Conservation (phyloP, 2,329 filamentous ascomycete species). For the Pseudogymnoascus sp. region DNA sequence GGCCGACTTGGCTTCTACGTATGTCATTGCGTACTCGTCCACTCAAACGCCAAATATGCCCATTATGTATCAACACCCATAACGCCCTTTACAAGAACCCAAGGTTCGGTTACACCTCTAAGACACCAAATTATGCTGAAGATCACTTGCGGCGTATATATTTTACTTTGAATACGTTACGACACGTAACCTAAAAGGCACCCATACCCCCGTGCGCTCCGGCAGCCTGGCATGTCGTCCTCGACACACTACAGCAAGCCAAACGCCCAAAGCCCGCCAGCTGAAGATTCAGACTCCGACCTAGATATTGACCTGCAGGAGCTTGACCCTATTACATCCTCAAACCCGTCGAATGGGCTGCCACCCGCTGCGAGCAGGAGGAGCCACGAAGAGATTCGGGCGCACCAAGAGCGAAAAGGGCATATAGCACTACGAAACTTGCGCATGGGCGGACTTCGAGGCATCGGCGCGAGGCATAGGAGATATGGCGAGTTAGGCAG, state of each 20-base stretch:
- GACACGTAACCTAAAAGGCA: neutral
- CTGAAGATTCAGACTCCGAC: conserved; percentile 66
- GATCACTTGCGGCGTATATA: neutral
- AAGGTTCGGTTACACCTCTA: neutral
- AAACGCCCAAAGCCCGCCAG: conserved; percentile 48
- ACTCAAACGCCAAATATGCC: neutral
- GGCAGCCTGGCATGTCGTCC: conserved; percentile 25
- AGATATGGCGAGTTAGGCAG: conserved; percentile 53
- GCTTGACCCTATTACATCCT: conserved; percentile 52
- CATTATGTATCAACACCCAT: neutral
- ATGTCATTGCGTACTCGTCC: conserved; percentile 5
- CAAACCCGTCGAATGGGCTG: conserved; percentile 19
- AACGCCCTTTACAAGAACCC: neutral
- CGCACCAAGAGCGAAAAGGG: conserved; percentile 27
- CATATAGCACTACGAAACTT: conserved; percentile 64
- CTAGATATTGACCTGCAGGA: conserved; percentile 71
- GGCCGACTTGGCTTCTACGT: neutral
- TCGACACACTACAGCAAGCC: conserved; percentile 26
- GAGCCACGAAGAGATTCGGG: conserved; percentile 22
- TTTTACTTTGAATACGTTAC: neutral
- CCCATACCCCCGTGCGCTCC: neutral
- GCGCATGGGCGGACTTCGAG: conserved; percentile 56
- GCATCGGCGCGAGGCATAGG: conserved; percentile 40
- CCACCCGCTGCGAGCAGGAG: conserved; percentile 24
- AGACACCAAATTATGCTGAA: neutral